Evolutionary conservation across 1,139 yeast genomes (phyloP).

Genomic region (Nematodospora anomalae): DNA sequence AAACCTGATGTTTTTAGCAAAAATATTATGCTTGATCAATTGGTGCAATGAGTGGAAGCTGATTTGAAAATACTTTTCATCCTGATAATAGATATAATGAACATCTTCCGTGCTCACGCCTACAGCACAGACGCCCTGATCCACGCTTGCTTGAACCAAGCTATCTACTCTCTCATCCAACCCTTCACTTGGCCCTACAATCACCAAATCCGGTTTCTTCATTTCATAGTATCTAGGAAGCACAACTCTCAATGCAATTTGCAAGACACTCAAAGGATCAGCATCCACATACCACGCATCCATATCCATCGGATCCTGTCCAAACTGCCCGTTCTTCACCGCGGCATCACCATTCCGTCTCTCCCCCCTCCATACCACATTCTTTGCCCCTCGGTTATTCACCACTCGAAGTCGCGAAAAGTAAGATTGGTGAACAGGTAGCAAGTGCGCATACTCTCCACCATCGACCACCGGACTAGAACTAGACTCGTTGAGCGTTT

Average conservation of each 20-base stretch:
- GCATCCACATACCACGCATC: constrained; percentile 43
- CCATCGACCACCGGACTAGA: constrained; percentile 20
- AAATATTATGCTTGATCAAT: constrained; percentile 22
- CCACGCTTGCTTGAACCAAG: constrained; percentile 19
- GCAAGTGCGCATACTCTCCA: constrained; percentile 39
- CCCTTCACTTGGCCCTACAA: constrained; percentile 44
- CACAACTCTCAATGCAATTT: constrained; percentile 34
- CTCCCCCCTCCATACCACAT: constrained; percentile 15
- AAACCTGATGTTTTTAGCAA: constrained; percentile 27
- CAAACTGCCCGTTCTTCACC: constrained; percentile 18
- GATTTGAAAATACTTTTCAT: constrained; percentile 21
- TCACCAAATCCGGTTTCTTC: constrained; percentile 36
- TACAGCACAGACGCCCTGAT: constrained; percentile 30
- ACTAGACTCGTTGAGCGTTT: not conserved
- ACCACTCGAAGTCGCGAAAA: constrained; percentile 21
- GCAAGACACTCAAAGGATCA: constrained; percentile 30
- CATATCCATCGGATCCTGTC: constrained; percentile 36
- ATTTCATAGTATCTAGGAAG: constrained; percentile 31
- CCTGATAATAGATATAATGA: constrained; percentile 35
- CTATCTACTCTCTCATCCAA: constrained; percentile 4
- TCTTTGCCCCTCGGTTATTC: constrained; percentile 23
- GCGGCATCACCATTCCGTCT: constrained; percentile 6
- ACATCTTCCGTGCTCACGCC: constrained; percentile 29
- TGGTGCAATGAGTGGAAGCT: constrained; percentile 8
- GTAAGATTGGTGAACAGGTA: constrained; percentile 33